Base-by-base conservation (phyloP, 805 yeast genomes). In the Lipomyces oligophaga region DNA sequence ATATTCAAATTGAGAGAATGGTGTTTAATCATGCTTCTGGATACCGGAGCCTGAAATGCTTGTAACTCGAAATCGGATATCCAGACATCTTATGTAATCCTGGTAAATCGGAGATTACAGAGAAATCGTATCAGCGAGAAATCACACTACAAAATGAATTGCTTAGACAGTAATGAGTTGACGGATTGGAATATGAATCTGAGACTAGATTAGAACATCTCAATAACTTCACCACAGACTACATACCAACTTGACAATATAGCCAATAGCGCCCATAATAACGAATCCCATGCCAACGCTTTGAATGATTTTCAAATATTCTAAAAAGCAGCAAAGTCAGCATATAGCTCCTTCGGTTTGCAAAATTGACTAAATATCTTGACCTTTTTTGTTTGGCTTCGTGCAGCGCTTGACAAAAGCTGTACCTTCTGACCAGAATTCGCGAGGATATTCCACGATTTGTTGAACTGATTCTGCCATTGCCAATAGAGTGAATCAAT, bases 191-290 rank as follows among this genome's bases (percentile, higher is more conserved):
- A 55, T 55, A 30, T 55, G 58, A 33, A 55, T 54, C 58, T 55
- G 15, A 26, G 13, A 21, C 18, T 15, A 22, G 20, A 21, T 8
- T 15, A 5, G 26, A 34, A 11, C 5, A 11, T 13, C 16, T 18
- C 28, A 27, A 28, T 13, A 18, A n/a, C 11, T 11, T 15, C 15
- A 35, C 4, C 15, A 4, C 15, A n/a, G 21, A 19, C n/a, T 7
- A 52, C 56, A 21, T 59, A 69, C 75, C 63, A 90, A 79, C 73
- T 90, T 90, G 71, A 93, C 93, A 63, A 82, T 85, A 72, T 88
- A 90, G 48, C 98, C 98, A 63, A 93, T 94, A 62, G 86, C 83
- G 64, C 98, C 98, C 89, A 90, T 93, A 79, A 90, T 90, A 60
- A 90, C 74, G 71, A 90, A 90, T 59, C 98, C 98, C 55, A 89